These are phyloP conservation scores for Trichoderma pleuroti DNA, from an alignment of 2,329 filamentous ascomycete genomes.

Conservation along the genomic window DNA sequence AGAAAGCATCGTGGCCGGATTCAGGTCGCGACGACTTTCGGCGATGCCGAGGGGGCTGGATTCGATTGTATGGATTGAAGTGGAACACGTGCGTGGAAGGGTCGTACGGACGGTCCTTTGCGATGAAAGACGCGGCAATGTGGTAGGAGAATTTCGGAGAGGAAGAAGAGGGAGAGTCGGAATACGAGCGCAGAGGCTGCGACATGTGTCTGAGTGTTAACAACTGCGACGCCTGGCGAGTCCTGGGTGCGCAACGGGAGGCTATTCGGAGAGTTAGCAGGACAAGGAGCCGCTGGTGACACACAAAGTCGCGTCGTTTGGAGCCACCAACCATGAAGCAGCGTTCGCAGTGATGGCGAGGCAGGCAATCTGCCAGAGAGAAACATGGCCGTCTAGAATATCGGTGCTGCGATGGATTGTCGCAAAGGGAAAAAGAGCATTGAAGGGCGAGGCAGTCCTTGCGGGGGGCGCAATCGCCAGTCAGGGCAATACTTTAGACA, in stretches of 20 bases:
- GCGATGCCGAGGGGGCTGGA: slow-evolving; percentile 44
- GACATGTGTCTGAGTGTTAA: neutral
- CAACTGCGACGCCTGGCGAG: slow-evolving; percentile 18
- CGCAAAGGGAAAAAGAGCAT: slow-evolving; percentile 3
- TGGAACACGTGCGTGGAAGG: slow-evolving; percentile 67
- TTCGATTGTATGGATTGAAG: slow-evolving; percentile 64
- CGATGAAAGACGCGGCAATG: slow-evolving; percentile 71
- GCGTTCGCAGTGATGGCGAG: slow-evolving; percentile 22
- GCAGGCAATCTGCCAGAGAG: slow-evolving; percentile 22
- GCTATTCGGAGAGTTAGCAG: neutral
- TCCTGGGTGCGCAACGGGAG: neutral
- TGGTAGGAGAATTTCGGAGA: slow-evolving; percentile 58
- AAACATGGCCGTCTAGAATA: slow-evolving; percentile 22
- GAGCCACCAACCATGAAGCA: slow-evolving; percentile 14
- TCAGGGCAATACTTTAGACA: slow-evolving; percentile 5
- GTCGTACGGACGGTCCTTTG: slow-evolving; percentile 66
- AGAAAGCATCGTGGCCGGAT: slow-evolving; percentile 95
- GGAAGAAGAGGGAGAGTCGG: slow-evolving; percentile 26
- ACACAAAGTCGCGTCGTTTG: neutral
- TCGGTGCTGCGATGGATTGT: neutral
- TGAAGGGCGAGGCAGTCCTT: slow-evolving; percentile 7
- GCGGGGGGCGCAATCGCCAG: slow-evolving; percentile 13
- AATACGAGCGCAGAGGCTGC: slow-evolving; percentile 13
- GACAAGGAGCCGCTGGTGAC: neutral
- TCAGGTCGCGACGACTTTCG: slow-evolving; percentile 54